Conservation (phyloP, 2,329 filamentous ascomycete genomes). For the Nothophoma quercina region DNA sequence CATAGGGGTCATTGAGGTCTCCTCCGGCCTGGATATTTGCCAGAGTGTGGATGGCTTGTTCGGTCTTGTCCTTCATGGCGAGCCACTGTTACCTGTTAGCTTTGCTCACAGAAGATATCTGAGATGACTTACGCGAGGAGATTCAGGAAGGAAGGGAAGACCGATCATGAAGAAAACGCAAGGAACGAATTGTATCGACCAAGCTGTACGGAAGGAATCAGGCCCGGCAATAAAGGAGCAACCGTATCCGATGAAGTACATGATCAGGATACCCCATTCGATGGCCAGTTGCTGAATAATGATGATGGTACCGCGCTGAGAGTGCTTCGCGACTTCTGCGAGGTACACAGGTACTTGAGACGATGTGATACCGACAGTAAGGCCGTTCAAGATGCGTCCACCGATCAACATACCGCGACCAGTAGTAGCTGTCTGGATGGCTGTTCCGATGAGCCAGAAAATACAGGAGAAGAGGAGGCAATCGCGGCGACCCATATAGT, state of each 20-base stretch:
- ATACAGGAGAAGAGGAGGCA: conserved; percentile 58
- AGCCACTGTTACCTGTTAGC: too few species aligned
- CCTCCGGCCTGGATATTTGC: conserved; percentile 57
- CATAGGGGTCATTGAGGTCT: conserved; percentile 55
- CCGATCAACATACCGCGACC: conserved; percentile 54
- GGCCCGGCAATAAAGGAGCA: conserved; percentile 52
- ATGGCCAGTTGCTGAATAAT: conserved; percentile 57
- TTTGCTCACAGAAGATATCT: too few species aligned
- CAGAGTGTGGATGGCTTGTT: conserved; percentile 55
- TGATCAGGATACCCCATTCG: conserved; percentile 49
- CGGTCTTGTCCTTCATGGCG: conserved; percentile 55
- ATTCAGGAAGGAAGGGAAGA: conserved; percentile 56
- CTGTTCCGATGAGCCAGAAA: conserved; percentile 54
- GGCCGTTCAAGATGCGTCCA: conserved; percentile 56
- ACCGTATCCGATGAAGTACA: conserved; percentile 58
- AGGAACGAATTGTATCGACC: conserved; percentile 57
- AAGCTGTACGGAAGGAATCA: conserved; percentile 55
- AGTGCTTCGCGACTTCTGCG: conserved; percentile 54
- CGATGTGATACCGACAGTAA: conserved; percentile 54
- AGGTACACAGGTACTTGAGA: conserved; percentile 57
- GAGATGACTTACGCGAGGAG: too few species aligned
- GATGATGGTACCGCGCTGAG: conserved; percentile 53
- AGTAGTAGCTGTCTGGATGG: conserved; percentile 52
- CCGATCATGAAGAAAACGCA: conserved; percentile 54
- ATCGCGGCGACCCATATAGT: conserved; percentile 56